These are phyloP conservation scores for Pseudopediastrum boryanum DNA, from an alignment of 139 green algal species.

Conservation along the genomic window DNA sequence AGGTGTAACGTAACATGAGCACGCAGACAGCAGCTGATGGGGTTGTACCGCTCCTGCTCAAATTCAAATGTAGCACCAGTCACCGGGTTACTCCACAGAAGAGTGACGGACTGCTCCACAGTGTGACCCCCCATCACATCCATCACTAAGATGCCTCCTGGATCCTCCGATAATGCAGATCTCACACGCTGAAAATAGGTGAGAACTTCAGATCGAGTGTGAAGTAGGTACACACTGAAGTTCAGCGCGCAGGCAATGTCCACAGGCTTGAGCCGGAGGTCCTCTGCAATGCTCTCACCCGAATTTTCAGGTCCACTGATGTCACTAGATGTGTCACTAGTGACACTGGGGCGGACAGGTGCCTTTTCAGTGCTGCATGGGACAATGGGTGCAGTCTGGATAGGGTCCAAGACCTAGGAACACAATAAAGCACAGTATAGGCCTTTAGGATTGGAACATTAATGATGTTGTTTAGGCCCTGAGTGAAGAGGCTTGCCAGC, in stretches of 20 bases:
- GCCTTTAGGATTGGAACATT: no score
- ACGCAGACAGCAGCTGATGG: no score
- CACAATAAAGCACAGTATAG: no score
- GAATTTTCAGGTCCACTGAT: no score
- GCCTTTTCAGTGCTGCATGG: no score
- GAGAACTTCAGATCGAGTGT: not conserved
- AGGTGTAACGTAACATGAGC: no score
- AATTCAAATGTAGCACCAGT: slow-evolving; percentile 1
- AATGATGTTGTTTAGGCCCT: no score
- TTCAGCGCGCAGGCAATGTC: slow-evolving; percentile 1
- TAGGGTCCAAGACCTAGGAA: no score
- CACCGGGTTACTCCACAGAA: not conserved
- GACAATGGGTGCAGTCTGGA: no score
- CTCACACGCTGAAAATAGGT: not conserved
- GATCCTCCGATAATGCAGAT: not conserved
- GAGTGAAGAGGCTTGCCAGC: no score
- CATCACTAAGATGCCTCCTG: slow-evolving; percentile 3
- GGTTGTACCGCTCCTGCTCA: slow-evolving; percentile 17
- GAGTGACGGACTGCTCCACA: not conserved
- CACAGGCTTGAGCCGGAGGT: not conserved
- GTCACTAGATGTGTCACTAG: no score
- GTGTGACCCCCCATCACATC: slow-evolving; percentile 15
- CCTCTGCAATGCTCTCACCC: not conserved
- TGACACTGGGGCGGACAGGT: no score
- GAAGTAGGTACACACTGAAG: slow-evolving; percentile 12